Base-by-base conservation (phyloP, 169 alveolate genomes). In the Fabrea salina region DNA sequence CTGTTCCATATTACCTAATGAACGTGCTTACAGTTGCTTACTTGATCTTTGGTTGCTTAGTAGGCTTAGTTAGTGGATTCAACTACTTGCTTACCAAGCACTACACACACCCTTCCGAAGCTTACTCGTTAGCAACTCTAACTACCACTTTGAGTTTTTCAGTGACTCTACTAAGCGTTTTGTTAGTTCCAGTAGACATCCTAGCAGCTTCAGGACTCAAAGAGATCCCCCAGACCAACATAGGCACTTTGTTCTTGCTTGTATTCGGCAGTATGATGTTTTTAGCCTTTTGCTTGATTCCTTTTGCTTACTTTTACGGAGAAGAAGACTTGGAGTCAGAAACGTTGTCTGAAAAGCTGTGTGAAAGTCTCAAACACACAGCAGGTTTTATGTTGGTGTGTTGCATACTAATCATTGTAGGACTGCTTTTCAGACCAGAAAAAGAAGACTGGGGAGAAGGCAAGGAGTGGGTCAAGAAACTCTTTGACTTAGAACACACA, bases 261-360 rank as follows among this genome's bases (percentile, higher is more conserved):
- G 33, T 54, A 43, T 64, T 59, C 43, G 71, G 58, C 56, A 58
- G 44, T 32, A 33, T 87, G 75, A 32, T 81, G 0, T 6, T 72
- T 5, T 27, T 84, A 16, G 40, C 80, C 56, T 84, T 85, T 40
- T 25, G 83, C 13, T 54, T 76, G 33, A n/a, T 87, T 2, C 93
- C 93, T 22, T 87, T 87, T 70, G 77, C 86, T 2, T 87, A 79
- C 47, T 87, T 87, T 56, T 87, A 80, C 51, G 85, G 81, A 2
- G 91, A 87, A 64, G 88, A 84, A 44, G 88, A 82, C 8, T 72
- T 49, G 4, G 87, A 40, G 44, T 77, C 57, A 19, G 82, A 59
- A 25, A 32, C 51, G 19, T 1, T 37, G 16, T 50, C 41, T 70
- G 80, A 44, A 32, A 75, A 75, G 35, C 8, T 53, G 13, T 44